A percentile compares a stretch with the other conserved stretches of the same genome.
phyloP scores from a whole-genome alignment of 1,284 basidiomycete genomes.

The Anthracocystis setariae region DNA sequence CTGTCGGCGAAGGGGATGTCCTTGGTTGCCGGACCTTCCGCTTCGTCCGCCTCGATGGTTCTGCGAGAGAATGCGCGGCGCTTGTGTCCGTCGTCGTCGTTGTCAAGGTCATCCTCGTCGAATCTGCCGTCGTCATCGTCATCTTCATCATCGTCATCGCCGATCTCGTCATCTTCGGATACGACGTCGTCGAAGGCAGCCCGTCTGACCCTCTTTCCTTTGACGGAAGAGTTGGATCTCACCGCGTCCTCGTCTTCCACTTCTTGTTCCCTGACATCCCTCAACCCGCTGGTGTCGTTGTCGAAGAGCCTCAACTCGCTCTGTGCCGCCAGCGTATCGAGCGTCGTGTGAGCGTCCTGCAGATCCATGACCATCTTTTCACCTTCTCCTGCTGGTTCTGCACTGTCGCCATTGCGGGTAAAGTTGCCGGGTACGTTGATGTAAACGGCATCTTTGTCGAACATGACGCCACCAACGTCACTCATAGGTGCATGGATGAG shows the following conservation, averaged over 20 bases:
- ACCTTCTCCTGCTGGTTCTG: slow-evolving; percentile 77
- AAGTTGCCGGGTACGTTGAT: slow-evolving; percentile 97
- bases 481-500: slow-evolving; percentile 98
- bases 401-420: slow-evolving; percentile 72
- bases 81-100: slow-evolving; percentile 20
- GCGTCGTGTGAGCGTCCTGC: slow-evolving; percentile 83
- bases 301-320: slow-evolving; percentile 88
- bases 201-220: slow-evolving; percentile 44
- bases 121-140: slow-evolving; percentile 57
- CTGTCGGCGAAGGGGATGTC: slow-evolving; percentile 66
- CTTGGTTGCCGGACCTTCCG: slow-evolving; percentile 36
- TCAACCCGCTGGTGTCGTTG: slow-evolving; percentile 72
- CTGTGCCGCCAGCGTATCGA: slow-evolving; percentile 83
- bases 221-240: slow-evolving; percentile 11
- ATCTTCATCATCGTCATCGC: slow-evolving; percentile 55
- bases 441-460: slow-evolving; percentile 98
- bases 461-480: slow-evolving; percentile 94
- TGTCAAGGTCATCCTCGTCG: slow-evolving; percentile 46
- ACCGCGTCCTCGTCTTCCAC: slow-evolving; percentile 8
- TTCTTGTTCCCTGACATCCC: slow-evolving; percentile 8
- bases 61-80: slow-evolving; percentile 31
- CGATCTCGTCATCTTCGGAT: slow-evolving; percentile 68
- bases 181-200: slow-evolving; percentile 60
- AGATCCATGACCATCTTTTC: slow-evolving; percentile 97
- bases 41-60: slow-evolving; percentile 26